Conservation (phyloP, 306 rosid species). For the Potentilla sterilis region DNA sequence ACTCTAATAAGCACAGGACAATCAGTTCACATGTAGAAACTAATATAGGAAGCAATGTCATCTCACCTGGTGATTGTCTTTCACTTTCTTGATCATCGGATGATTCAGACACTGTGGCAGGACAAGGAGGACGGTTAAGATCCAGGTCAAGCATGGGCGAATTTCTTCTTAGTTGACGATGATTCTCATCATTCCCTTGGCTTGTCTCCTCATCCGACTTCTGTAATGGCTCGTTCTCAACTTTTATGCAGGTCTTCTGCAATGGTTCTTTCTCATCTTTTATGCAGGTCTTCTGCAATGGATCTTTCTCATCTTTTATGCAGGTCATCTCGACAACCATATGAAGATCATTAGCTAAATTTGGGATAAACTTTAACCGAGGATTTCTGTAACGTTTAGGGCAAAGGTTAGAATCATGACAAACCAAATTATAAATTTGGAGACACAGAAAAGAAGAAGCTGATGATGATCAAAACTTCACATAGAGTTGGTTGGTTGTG, state of each 20-base stretch:
- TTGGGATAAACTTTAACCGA: conserved; percentile 53
- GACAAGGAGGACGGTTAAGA: conserved; percentile 70
- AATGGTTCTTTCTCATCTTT: conserved; percentile 9
- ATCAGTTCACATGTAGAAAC: background rate
- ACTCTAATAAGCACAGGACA: background rate
- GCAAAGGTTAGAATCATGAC: background rate
- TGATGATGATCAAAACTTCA: background rate
- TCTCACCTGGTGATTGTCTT: conserved; percentile 57
- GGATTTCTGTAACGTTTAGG: conserved; percentile 43
- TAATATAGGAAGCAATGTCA: conserved; percentile 16
- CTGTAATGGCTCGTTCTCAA: conserved; percentile 27
- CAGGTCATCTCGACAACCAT: conserved; percentile 31
- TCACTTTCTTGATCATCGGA: conserved; percentile 34
- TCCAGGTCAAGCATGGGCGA: conserved; percentile 53
- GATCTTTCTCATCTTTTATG: conserved; percentile 27
- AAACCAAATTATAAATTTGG: background rate
- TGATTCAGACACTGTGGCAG: conserved; percentile 39
- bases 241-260: conserved; percentile 8
- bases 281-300: conserved; percentile 20
- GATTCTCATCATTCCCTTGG: conserved; percentile 24
- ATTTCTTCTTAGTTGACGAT: conserved; percentile 36
- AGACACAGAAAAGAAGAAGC: background rate
- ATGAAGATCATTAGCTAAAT: conserved; percentile 55
- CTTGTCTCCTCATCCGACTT: conserved; percentile 26
- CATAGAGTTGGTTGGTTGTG: background rate